A percentile compares a stretch with the other conserved stretches of the same genome.
These are phyloP conservation scores for Prunus davidiana DNA, from an alignment of 306 rosid genomes.

Conservation along the genomic window DNA sequence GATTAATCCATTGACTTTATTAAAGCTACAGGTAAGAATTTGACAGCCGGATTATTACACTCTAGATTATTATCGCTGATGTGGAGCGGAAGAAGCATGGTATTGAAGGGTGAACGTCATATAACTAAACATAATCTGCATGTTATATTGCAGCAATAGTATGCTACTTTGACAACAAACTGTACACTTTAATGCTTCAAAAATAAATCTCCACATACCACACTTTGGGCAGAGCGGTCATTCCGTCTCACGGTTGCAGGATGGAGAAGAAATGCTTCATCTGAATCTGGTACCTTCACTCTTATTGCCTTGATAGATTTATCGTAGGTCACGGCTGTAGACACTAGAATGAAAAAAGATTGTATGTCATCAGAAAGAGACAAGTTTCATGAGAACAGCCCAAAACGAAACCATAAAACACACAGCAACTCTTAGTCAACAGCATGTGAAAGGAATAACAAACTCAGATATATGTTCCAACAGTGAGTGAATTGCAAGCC, in stretches of 20 bases:
- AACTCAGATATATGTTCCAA: neutral
- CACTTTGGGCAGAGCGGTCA: conserved; percentile 97
- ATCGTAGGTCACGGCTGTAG: conserved; percentile 93
- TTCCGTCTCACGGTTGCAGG: conserved; percentile 97
- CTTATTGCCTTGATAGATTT: conserved; percentile 75
- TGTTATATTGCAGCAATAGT: neutral
- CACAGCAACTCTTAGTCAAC: too few species aligned
- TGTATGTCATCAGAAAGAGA: conserved; percentile 20
- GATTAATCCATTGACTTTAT: conserved; percentile 11
- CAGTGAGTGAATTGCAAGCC: neutral
- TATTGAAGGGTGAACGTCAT: conserved; percentile 4
- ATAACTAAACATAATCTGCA: neutral
- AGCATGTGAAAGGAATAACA: neutral
- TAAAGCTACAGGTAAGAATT: conserved; percentile 8
- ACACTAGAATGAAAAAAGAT: conserved; percentile 46
- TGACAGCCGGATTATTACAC: conserved; percentile 15
- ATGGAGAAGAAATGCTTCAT: conserved; percentile 87
- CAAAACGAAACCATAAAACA: too few species aligned
- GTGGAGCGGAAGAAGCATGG: conserved; percentile 4
- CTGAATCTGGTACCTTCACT: conserved; percentile 92
- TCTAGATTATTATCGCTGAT: neutral
- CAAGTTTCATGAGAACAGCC: too few species aligned
- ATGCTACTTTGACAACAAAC: neutral
- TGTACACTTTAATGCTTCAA: neutral
- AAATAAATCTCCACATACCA: conserved; percentile 53